These are phyloP conservation scores for Umbilicaria muhlenbergii DNA, from an alignment of 495 filamentous ascomycete genomes.

Conservation along the genomic window DNA sequence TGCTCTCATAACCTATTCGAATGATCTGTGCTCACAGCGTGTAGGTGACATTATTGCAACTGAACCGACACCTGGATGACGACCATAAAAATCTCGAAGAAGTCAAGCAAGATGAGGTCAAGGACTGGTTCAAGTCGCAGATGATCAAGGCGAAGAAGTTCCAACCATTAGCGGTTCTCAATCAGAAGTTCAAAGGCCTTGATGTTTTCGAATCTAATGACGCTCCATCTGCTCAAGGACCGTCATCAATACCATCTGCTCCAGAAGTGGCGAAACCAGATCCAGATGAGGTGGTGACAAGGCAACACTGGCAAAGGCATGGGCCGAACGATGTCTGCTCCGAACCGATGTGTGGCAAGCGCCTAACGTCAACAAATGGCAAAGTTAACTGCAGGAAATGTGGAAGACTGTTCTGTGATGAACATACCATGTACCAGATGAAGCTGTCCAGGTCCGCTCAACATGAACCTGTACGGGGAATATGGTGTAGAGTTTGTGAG, in stretches of 20 bases:
- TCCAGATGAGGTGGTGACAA: slow-evolving; percentile 77
- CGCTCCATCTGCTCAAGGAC: slow-evolving; percentile 19
- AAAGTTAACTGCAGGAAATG: slow-evolving; percentile 87
- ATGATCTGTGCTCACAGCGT: slow-evolving; percentile 5
- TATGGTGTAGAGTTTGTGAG: slow-evolving; percentile 93
- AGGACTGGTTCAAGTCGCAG: slow-evolving; percentile 94
- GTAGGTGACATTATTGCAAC: slow-evolving; percentile 75
- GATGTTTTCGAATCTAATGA: slow-evolving; percentile 98
- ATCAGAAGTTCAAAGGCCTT: slow-evolving; percentile 93
- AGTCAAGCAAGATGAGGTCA: slow-evolving; percentile 87
- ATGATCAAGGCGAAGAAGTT: slow-evolving; percentile 93
- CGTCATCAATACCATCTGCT: slow-evolving; percentile 6
- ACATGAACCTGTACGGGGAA: slow-evolving; percentile 81
- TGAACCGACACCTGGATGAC: slow-evolving; percentile 94
- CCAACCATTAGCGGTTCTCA: slow-evolving; percentile 78
- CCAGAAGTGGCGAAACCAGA: slow-evolving; percentile 38
- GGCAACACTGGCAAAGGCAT: slow-evolving; percentile 74
- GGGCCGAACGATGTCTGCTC: slow-evolving; percentile 63
- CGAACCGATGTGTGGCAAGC: slow-evolving; percentile 72
- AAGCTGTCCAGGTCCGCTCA: slow-evolving; percentile 80
- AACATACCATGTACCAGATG: slow-evolving; percentile 99
- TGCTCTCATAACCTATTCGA: not conserved
- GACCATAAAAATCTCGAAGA: slow-evolving; percentile 86
- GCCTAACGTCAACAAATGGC: slow-evolving; percentile 61
- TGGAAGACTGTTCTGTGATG: slow-evolving; percentile 86